Percentiles rank a stretch among this genome's conserved stretches.
Conservation (phyloP, 2,329 filamentous ascomycete genomes). For the Claviceps paspali region DNA sequence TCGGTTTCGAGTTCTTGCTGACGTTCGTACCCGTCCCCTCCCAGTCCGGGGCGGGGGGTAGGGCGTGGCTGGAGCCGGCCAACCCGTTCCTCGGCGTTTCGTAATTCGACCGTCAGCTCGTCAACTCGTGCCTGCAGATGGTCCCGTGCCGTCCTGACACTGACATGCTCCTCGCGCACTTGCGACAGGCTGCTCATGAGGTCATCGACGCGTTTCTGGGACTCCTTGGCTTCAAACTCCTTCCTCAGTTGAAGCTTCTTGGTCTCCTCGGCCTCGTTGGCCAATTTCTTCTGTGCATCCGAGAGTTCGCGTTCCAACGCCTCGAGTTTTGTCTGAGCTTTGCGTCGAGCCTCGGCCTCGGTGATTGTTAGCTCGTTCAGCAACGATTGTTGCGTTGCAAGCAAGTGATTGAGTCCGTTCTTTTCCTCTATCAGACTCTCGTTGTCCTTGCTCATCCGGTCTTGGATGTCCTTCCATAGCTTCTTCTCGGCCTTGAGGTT, state of each 20-base stretch:
- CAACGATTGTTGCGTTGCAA: constrained; percentile 72
- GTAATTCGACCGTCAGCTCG: constrained; percentile 75
- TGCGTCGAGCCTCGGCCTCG: constrained; percentile 67
- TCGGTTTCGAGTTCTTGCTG: constrained; percentile 40
- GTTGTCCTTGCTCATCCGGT: constrained; percentile 75
- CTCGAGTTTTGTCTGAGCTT: constrained; percentile 66
- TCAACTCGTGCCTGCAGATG: constrained; percentile 80
- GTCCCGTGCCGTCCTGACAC: constrained; percentile 74
- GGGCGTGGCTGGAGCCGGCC: constrained; percentile 69
- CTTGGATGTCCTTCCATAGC: constrained; percentile 86
- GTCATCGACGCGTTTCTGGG: constrained; percentile 84
- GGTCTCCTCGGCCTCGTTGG: constrained; percentile 66
- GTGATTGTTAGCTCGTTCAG: constrained; percentile 82
- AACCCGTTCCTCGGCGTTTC: constrained; percentile 75
- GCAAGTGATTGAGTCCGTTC: constrained; percentile 63
- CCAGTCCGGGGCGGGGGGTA: constrained; percentile 40
- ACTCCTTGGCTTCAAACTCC: constrained; percentile 79
- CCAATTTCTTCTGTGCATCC: constrained; percentile 66
- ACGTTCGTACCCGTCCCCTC: constrained; percentile 26
- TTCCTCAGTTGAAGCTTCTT: constrained; percentile 73
- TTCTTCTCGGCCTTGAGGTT: constrained; percentile 93
- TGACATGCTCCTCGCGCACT: constrained; percentile 72
- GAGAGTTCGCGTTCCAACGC: constrained; percentile 64
- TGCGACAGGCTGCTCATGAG: constrained; percentile 66
- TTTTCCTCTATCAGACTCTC: constrained; percentile 74